A percentile compares a stretch with the other conserved stretches of the same genome.
phyloP scores from a whole-genome alignment of 2,329 filamentous ascomycete species.

The Ambrosiella cleistominuta region DNA sequence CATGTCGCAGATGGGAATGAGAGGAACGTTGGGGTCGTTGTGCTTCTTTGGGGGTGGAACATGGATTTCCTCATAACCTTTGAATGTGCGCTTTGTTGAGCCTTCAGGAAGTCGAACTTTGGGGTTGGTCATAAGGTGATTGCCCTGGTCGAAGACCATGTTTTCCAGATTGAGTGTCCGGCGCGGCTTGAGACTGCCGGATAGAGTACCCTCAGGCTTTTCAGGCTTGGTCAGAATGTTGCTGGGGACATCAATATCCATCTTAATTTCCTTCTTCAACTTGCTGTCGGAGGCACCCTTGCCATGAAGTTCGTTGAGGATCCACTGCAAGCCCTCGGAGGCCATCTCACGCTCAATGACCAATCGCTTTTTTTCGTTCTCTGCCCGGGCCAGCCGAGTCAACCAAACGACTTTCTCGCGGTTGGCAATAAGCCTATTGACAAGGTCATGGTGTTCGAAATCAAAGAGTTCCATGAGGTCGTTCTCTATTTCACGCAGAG shows the following conservation, averaged over 20 bases:
- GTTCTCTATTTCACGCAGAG: constrained; percentile 87
- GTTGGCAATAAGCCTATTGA: constrained; percentile 80
- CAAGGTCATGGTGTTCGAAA: constrained; percentile 86
- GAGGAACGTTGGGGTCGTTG: constrained; percentile 58
- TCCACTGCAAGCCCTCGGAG: constrained; percentile 68
- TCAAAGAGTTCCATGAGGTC: constrained; percentile 97
- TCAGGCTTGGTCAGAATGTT: constrained; percentile 34
- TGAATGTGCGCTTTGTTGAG: constrained; percentile 87
- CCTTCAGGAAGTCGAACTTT: constrained; percentile 87
- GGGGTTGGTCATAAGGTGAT: constrained; percentile 98
- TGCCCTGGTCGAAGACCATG: constrained; percentile 90
- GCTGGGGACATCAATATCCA: constrained; percentile 69
- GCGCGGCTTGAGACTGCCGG: constrained; percentile 71
- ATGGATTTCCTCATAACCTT: constrained; percentile 97
- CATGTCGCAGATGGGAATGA: constrained; percentile 71
- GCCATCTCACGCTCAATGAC: constrained; percentile 81
- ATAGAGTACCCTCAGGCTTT: constrained; percentile 47
- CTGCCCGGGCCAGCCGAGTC: constrained; percentile 67
- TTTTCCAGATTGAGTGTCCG: constrained; percentile 89
- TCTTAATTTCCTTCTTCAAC: constrained; percentile 70
- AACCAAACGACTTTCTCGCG: constrained; percentile 92
- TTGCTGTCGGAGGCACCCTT: constrained; percentile 43
- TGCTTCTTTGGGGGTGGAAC: constrained; percentile 85
- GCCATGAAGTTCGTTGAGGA: constrained; percentile 74
- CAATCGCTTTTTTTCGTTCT: constrained; percentile 57